These are phyloP conservation scores for Viridothelium virens DNA, from an alignment of 495 filamentous ascomycete species.

Conservation along the genomic window DNA sequence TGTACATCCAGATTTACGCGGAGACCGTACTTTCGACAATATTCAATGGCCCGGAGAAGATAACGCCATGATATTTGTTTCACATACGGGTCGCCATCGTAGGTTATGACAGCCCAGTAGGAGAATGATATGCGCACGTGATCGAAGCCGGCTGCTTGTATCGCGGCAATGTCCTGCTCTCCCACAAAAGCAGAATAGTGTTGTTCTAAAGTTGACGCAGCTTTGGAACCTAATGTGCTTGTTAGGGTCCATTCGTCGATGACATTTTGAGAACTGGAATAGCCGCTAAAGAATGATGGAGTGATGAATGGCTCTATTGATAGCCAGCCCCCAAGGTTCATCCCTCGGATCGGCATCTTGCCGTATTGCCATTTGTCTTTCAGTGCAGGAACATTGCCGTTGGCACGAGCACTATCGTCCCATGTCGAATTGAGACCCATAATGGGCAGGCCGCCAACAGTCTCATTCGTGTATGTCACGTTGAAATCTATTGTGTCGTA, in stretches of 20 bases:
- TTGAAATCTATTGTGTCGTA: conserved; percentile 89
- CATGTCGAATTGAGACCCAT: conserved; percentile 86
- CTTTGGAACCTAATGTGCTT: conserved; percentile 55
- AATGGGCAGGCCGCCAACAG: conserved; percentile 72
- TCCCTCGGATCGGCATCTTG: conserved; percentile 69
- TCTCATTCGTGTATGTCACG: conserved; percentile 80
- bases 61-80: conserved; percentile 87
- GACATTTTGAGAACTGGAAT: conserved; percentile 52
- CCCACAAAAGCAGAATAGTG: conserved; percentile 87
- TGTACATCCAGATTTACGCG: conserved; percentile 93
- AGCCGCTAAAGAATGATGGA: conserved; percentile 74
- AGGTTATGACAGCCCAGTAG: conserved; percentile 89
- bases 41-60: conserved; percentile 86
- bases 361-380: conserved; percentile 70
- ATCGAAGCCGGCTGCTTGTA: conserved; percentile 82
- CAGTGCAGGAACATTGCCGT: conserved; percentile 70
- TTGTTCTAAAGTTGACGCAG: conserved; percentile 62
- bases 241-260: conserved; percentile 85
- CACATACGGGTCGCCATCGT: conserved; percentile 82
- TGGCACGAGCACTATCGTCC: conserved; percentile 74
- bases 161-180: conserved; percentile 74
- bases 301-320: conserved; percentile 92
- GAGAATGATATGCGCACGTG: conserved; percentile 91
- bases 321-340: conserved; percentile 94
- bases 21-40: conserved; percentile 83